These are phyloP conservation scores for Tylopilus orsonianus DNA, from an alignment of 1,284 basidiomycete species.

Conservation along the genomic window DNA sequence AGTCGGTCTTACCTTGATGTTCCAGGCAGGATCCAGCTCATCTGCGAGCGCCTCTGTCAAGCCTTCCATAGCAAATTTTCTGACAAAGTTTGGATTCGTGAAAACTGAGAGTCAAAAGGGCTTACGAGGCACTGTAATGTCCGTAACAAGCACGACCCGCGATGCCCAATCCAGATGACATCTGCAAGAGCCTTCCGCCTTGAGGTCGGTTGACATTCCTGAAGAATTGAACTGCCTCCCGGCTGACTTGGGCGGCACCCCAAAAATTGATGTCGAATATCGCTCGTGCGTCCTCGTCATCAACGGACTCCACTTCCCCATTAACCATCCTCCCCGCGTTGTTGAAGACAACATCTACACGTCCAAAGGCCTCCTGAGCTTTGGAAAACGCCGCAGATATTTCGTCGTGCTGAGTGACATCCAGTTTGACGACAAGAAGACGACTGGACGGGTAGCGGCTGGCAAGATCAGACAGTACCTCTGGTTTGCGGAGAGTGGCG, in stretches of 20 bases:
- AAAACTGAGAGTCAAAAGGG: neutral
- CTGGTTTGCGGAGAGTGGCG: slow-evolving; percentile 36
- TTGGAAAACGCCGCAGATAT: slow-evolving; percentile 36
- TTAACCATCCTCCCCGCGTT: slow-evolving; percentile 21
- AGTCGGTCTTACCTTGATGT: slow-evolving; percentile 28
- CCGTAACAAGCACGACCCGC: slow-evolving; percentile 5
- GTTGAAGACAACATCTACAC: slow-evolving; percentile 45
- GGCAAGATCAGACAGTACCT: slow-evolving; percentile 31
- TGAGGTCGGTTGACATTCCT: slow-evolving; percentile 37
- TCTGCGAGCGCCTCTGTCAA: slow-evolving; percentile 22
- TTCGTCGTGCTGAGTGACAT: slow-evolving; percentile 35
- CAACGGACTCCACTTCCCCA: slow-evolving; percentile 22
- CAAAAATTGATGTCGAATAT: slow-evolving; percentile 40
- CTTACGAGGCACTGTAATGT: slow-evolving; percentile 29
- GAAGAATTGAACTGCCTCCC: slow-evolving; percentile 36
- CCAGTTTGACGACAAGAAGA: slow-evolving; percentile 39
- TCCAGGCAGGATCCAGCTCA: slow-evolving; percentile 33
- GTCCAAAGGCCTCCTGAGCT: slow-evolving; percentile 37
- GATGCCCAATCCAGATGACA: slow-evolving; percentile 30
- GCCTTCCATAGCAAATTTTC: slow-evolving; percentile 30
- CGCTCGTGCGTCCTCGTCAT: slow-evolving; percentile 26
- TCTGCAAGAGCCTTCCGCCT: slow-evolving; percentile 36
- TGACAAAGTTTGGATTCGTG: neutral
- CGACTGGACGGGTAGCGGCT: slow-evolving; percentile 26
- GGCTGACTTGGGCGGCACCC: slow-evolving; percentile 34